phyloP scores from a whole-genome alignment of 202 grass and related monocot genomes.

The Hordeum pubiflorum region DNA sequence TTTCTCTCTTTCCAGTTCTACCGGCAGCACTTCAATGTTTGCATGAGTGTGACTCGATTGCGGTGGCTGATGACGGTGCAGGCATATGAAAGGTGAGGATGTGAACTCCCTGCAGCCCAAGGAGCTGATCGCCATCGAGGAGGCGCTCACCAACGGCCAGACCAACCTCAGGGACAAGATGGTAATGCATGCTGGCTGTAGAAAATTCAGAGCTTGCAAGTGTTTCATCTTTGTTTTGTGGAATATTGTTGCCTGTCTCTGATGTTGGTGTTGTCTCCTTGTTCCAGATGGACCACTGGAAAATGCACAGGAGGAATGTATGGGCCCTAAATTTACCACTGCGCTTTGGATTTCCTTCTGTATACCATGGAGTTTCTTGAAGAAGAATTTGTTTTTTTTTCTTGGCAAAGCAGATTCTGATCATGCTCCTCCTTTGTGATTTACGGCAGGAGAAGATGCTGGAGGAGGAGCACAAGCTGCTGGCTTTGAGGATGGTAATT shows the following conservation, averaged over 20 bases:
- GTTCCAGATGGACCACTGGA: conserved; percentile 60
- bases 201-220: not conserved
- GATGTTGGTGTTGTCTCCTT: not conserved
- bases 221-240: not conserved
- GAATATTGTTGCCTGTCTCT: not conserved
- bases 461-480: conserved; percentile 53
- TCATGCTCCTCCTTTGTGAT: not conserved
- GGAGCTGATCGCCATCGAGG: conserved; percentile 83
- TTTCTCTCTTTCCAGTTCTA: not conserved
- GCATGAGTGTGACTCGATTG: not conserved
- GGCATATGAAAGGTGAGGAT: conserved; percentile 91
- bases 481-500: conserved; percentile 46
- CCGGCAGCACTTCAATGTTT: not conserved
- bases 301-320: conserved; percentile 56
- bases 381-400: not conserved
- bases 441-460: conserved; percentile 48
- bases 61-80: conserved; percentile 10
- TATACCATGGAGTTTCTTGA: not conserved
- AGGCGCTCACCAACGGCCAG: conserved; percentile 57
- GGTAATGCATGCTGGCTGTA: conserved; percentile 13
- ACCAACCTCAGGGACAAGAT: conserved; percentile 49
- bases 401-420: not conserved
- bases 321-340: not conserved
- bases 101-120: conserved; percentile 74
- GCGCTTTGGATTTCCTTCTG: not conserved